Base-by-base conservation (phyloP, 2,329 filamentous ascomycete species). In the Tolypocladium guangdongense region DNA sequence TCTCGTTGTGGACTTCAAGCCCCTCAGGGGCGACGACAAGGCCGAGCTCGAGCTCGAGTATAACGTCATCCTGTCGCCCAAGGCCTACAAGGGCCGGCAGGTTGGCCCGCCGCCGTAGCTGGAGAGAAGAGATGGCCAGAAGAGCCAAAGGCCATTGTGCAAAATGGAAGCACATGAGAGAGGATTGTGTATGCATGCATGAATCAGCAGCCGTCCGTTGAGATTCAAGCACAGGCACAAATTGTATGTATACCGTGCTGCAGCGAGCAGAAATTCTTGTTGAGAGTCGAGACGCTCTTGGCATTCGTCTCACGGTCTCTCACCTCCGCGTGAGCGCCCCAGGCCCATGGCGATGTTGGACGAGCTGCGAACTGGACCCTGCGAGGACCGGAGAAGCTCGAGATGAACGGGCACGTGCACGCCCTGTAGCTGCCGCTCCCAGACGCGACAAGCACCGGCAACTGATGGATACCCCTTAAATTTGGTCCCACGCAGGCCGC, bases 1-100 rank as follows among this genome's bases (percentile, higher is more conserved):
- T 49, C 64, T 80, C 5, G 60, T 79, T 2, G 68, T 79, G 16
- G 68, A 76, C 57, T 80, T 80, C 62, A 73, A 70, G 60, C 74
- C 76, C 11, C 62, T 73, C 35, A 52, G 68, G 56, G 66, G 67
- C 38, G 71, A 73, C 36, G 58, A 62, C 56, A 67, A 68, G 43
- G 71, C 71, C 32, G 52, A 57, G 43, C 62, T 72, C 1, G 69
- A 73, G 35, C 62, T 71, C 45, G 68, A 73, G 60, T 73, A 71
- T 56, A 73, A 77, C 51, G 66, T 77, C 50, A 64, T 71, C 47
- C 59, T 77, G 36, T 63, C 69, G 52, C 71, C 74, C 48, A 74
- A 74, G 62, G 68, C 68, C 54, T 76, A 76, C 65, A 73, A 73
- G 68, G 69, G 68, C 55, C 33, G 43, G 16, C 49, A 39, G 30